Evolutionary conservation across 1,139 yeast species (phyloP), one percentile per base, ranked within the genome.

Genomic region (Pichia sp.): DNA sequence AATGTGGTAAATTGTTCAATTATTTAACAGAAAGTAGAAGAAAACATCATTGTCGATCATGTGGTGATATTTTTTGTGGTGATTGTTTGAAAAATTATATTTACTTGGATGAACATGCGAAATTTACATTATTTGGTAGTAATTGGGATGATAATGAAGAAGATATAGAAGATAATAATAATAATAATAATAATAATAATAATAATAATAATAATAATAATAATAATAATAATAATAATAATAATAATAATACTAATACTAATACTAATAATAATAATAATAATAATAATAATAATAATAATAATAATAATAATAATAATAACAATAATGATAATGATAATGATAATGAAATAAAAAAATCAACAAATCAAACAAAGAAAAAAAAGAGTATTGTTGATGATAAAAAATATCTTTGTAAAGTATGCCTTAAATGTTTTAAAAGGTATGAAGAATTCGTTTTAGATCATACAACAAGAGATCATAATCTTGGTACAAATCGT

Each of bases 41-140:
- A 49, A 77, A 93, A 45, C 97, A 89, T 59, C 97, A 89, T 63
- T 89, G 97, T 59, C 74, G 97, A 39, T 81, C 85, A 56, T 89
- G 97, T 65, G 97, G 97, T 16, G 94, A 87, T 24, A 75, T 89
- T 13, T 89, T 82, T 57, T 89, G 97, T 63, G 80, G 80, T 39
- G 82, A 78, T 44, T 79, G 78, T 50, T 67, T 79, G 8, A 65
- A 69, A 24, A 79, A 76, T 54, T 73, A 52, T 30, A 53, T 75
- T 28, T 75, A 75, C 54, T 71, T 89, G 47, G 89, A 87, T 55
- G 70, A 71, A 38, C 64, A 76, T 52, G 91, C 94, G 22, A 74
- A 80, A 56, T 77, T 84, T 64, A 75, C 86, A 42, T 75, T 87
- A 47, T 91, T 88, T 37, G 61, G 60, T 8, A 42, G 44, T 26